phyloP scores from a whole-genome alignment of 2,329 filamentous ascomycete genomes.

The Paraphaeosphaeria sporulosa region DNA sequence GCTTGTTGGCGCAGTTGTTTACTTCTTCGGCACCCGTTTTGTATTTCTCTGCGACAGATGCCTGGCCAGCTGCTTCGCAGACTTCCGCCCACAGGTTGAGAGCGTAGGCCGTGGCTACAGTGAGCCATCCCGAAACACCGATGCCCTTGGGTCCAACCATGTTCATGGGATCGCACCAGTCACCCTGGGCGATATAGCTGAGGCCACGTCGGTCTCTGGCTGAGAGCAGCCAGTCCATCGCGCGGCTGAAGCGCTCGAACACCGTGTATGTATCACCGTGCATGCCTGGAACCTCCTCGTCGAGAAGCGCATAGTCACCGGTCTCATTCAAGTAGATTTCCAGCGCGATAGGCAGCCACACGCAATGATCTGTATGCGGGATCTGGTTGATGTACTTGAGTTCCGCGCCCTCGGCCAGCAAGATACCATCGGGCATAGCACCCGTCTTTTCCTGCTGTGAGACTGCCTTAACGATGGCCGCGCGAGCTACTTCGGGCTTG shows the following conservation, averaged over 20 bases:
- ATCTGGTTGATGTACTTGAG: conserved; percentile 69
- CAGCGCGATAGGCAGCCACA: conserved; percentile 64
- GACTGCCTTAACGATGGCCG: conserved; percentile 59
- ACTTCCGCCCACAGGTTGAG: conserved; percentile 62
- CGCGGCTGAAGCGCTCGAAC: conserved; percentile 63
- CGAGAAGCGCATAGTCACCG: conserved; percentile 60
- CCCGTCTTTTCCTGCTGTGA: conserved; percentile 63
- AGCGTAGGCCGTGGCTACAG: conserved; percentile 63
- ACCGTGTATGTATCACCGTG: conserved; percentile 59
- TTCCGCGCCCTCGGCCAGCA: conserved; percentile 62
- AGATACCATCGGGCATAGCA: conserved; percentile 66
- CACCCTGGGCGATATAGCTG: conserved; percentile 66
- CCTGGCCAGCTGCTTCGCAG: conserved; percentile 56
- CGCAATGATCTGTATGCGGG: conserved; percentile 67
- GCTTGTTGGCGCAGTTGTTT: conserved; percentile 59
- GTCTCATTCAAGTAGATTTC: conserved; percentile 65
- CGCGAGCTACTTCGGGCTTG: conserved; percentile 58
- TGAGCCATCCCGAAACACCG: conserved; percentile 67
- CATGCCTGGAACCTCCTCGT: conserved; percentile 53
- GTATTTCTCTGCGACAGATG: conserved; percentile 55
- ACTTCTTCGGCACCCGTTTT: conserved; percentile 55
- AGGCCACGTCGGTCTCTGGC: conserved; percentile 62
- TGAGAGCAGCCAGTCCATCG: conserved; percentile 64
- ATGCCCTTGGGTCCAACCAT: conserved; percentile 68
- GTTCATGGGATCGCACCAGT: conserved; percentile 69